Evolutionary conservation across 2,329 filamentous ascomycete species (phyloP), one percentile per base, ranked within the genome.

Genomic region (Bisporella sp.): DNA sequence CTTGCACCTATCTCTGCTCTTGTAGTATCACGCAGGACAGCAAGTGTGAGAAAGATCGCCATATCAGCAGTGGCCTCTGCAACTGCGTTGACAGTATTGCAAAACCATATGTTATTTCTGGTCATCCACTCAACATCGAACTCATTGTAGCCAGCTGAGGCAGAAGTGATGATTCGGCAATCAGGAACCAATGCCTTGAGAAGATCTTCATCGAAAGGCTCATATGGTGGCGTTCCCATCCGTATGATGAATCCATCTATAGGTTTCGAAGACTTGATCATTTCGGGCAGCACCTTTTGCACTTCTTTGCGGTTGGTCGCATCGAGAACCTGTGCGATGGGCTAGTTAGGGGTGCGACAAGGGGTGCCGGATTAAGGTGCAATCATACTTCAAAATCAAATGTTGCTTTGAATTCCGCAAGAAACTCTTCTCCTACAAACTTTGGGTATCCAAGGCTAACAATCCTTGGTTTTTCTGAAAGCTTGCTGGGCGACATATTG

Each of bases 31-130:
- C 75, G 71, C 21, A 79, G 57, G 1, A 71, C 60, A 1, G 70
- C 72, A 47, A 74, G 69, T 44, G 67, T 70, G 52, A 72, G 63
- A 58, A 74, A 74, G n/a, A 75, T 64, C 7, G 75, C 71, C 69
- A 76, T 73, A 41, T 76, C 73, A 0, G 73, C 73, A 0, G 73
- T 76, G 2, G 76, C 74, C 50, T 81, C 73, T 0, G 76, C 71
- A 1, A 76, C 75, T 0, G 75, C 77, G 52, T 81, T 70, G 2
- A 73, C 61, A 0, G 71, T 71, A 55, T 78, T 81, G 64, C 75
- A 80, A 57, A 81, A 79, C 63, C 68, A 75, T 30, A 81, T 70
- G 5, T 65, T 65, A 5, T 69, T 55, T 9, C 50, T 40, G 0
- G 71, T 70, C 59, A 74, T 66, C 67, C 69, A 73, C 4, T 68